A percentile compares a stretch with the other conserved stretches of the same genome.
Evolutionary conservation across 331 rosid genomes (phyloP).

Genomic region (Malus hybrid): DNA sequence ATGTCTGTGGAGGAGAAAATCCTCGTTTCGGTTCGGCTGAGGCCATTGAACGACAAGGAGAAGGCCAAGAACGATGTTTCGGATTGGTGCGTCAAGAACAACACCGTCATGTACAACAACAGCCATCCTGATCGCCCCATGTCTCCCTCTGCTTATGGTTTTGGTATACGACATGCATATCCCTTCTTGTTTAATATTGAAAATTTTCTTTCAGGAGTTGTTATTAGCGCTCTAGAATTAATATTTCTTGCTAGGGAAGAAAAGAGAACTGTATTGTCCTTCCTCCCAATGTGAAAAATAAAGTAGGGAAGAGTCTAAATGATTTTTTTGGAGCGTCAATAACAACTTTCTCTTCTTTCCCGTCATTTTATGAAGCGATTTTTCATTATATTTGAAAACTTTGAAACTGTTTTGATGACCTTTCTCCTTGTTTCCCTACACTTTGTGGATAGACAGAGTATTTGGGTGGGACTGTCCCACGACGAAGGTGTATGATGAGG

Average conservation of each 20-base stretch:
- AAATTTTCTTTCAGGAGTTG: too few species aligned
- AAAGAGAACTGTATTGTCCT: too few species aligned
- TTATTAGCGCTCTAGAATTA: too few species aligned
- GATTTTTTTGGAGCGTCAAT: too few species aligned
- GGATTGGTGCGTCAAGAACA: conserved; percentile 48
- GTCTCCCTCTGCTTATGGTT: conserved; percentile 37
- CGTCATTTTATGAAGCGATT: too few species aligned
- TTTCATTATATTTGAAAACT: neutral
- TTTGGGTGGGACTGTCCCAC: conserved; percentile 52
- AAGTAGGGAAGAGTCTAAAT: too few species aligned
- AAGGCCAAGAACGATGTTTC: conserved; percentile 32
- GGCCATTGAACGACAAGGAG: conserved; percentile 65
- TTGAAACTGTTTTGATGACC: neutral
- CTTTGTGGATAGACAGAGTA: conserved; percentile 49
- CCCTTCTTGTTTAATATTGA: neutral
- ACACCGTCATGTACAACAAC: conserved; percentile 39
- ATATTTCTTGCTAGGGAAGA: too few species aligned
- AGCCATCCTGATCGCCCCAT: conserved; percentile 33
- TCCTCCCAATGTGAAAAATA: too few species aligned
- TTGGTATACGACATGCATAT: conserved; percentile 28
- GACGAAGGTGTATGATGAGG: conserved; percentile 58
- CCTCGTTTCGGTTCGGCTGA: conserved; percentile 60
- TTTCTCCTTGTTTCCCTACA: neutral
- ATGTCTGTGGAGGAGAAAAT: conserved; percentile 44
- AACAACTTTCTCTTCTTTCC: too few species aligned